phyloP scores from a whole-genome alignment of 805 yeast species.

The Yueomyces sinensis region DNA sequence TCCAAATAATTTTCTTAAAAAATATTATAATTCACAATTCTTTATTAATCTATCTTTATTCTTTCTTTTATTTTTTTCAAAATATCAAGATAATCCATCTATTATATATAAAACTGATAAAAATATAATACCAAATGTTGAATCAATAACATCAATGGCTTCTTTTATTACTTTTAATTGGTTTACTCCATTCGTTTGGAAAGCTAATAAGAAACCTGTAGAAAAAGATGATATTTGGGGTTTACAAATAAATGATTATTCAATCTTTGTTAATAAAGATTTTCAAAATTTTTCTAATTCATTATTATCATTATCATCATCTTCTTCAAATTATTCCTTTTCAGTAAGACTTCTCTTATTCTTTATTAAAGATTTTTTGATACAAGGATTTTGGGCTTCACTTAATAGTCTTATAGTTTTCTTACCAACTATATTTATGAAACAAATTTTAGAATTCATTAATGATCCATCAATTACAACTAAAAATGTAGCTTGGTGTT shows the following conservation, averaged over 20 bases:
- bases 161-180: constrained; percentile 58
- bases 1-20: constrained; percentile 7
- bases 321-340: constrained; percentile 29
- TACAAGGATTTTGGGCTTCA: constrained; percentile 66
- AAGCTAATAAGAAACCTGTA: constrained; percentile 46
- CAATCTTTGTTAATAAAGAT: constrained; percentile 50
- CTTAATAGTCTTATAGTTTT: constrained; percentile 55
- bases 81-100: constrained; percentile 39
- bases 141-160: constrained; percentile 50
- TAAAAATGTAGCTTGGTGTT: constrained; percentile 72
- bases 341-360: constrained; percentile 47
- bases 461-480: constrained; percentile 56
- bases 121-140: constrained; percentile 60
- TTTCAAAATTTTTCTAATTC: constrained; percentile 32
- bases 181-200: constrained; percentile 58
- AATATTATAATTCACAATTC: constrained; percentile 40
- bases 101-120: constrained; percentile 41
- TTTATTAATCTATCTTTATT: constrained; percentile 30
- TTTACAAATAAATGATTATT: constrained; percentile 64
- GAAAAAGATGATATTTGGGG: constrained; percentile 70
- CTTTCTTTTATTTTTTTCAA: constrained; percentile 39
- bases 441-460: constrained; percentile 70
- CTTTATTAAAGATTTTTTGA: constrained; percentile 44
- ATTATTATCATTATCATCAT: no score
- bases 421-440: constrained; percentile 68